Evolutionary conservation across 495 filamentous ascomycete species (phyloP), one percentile per base, ranked within the genome.

Genomic region (Penicillium egyptiacum): DNA sequence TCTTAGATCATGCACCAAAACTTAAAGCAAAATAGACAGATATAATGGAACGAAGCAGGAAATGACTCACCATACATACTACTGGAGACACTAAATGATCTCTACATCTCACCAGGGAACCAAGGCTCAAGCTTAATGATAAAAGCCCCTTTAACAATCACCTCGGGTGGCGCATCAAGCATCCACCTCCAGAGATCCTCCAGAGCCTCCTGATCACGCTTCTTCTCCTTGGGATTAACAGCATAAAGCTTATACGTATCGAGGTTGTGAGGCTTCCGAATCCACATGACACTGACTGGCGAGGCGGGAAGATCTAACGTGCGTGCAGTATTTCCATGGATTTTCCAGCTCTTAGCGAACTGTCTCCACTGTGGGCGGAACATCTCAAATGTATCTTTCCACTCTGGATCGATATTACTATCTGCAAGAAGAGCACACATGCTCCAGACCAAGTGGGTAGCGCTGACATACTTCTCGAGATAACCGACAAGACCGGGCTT

Each of bases 41-140:
- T 2, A 25, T 25, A 5, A 5, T 25, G 25, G 2, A 25, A 5
- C 25, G 25, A 30, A 31, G 3, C 30, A 12, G 9, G 11, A 33
- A 33, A 12, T 14, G 28, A 11, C 11, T 33, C 12, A 10, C 4
- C 3, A 26, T 25, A 44, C 42, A 1, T 12, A 14, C 11, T n/a
- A 19, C 11, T 16, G 16, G 42, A 12, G 6, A 46, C 7, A 9
- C 4, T 23, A 14, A 10, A 12, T 5, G 3, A 19, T 25, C 8
- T 19, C 45, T 48, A 31, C 26, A 28, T 28, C 7, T 48, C 45
- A 8, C 25, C 19, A 3, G 35, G 49, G 22, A 51, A 51, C 33
- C 49, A 51, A 51, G 49, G n/a, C 35, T 51, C 25, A 5, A 52
- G 37, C 5, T n/a, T 52, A 28, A 52, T 41, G 16, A 20, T 10